Evolutionary conservation across 2,329 filamentous ascomycete species (phyloP).

Genomic region (Sporothrix brasiliensis): DNA sequence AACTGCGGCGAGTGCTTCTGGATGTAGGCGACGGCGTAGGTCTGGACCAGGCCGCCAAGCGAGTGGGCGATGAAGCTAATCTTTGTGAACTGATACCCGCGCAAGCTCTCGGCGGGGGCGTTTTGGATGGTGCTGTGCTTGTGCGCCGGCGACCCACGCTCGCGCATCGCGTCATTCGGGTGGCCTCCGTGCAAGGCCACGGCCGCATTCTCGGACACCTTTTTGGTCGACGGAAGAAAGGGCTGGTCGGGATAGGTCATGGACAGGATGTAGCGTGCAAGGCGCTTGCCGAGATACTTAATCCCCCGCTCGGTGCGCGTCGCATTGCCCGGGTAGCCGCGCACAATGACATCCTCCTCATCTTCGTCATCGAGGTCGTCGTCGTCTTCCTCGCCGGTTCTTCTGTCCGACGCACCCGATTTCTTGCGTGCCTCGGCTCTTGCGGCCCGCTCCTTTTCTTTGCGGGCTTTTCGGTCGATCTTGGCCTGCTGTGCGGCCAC

Average conservation of each 20-base stretch:
- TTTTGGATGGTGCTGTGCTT: constrained; percentile 58
- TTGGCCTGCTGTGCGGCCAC: constrained; percentile 74
- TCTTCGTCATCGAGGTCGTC: constrained; percentile 55
- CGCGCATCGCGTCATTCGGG: not conserved
- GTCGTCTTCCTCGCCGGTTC: constrained; percentile 30
- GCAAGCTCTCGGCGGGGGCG: constrained; percentile 41
- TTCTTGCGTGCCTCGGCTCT: constrained; percentile 30
- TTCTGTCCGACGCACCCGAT: constrained; percentile 31
- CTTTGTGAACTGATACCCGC: constrained; percentile 82
- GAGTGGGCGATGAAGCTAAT: constrained; percentile 96
- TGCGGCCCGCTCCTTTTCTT: constrained; percentile 48
- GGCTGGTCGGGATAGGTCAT: constrained; percentile 95
- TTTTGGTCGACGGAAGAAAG: constrained; percentile 68
- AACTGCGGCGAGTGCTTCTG: constrained; percentile 93
- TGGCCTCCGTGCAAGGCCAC: constrained; percentile 39
- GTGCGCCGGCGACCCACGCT: constrained; percentile 41
- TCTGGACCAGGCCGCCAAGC: constrained; percentile 85
- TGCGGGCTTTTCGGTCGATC: constrained; percentile 66
- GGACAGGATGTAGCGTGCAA: constrained; percentile 86
- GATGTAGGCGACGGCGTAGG: constrained; percentile 93
- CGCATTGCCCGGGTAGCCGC: constrained; percentile 87
- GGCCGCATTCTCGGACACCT: constrained; percentile 49
- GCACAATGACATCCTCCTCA: constrained; percentile 83
- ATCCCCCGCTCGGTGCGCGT: constrained; percentile 92
- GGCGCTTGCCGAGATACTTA: constrained; percentile 91